These are phyloP conservation scores for Teunomyces barrocoloradensis DNA, from an alignment of 805 yeast genomes.

Conservation along the genomic window DNA sequence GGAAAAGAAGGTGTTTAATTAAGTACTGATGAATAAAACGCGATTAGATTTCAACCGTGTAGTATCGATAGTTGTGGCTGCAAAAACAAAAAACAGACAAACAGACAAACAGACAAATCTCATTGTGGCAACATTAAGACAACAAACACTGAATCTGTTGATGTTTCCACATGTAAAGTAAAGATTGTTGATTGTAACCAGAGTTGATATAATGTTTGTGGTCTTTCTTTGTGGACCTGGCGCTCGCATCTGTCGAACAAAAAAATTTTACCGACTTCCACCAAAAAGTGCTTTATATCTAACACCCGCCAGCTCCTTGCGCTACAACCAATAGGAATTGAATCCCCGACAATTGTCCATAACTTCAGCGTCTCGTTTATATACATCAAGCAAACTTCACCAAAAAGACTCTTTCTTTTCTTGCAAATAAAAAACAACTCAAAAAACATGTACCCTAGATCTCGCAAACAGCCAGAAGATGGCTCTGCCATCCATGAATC, in stretches of 20 bases:
- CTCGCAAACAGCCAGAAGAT: slow-evolving; percentile 2
- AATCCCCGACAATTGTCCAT: background rate
- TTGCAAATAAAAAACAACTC: too few species aligned
- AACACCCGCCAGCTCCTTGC: background rate
- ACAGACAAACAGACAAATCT: too few species aligned
- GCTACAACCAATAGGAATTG: slow-evolving; percentile 1
- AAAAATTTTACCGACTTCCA: background rate
- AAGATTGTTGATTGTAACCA: too few species aligned
- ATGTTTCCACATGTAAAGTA: too few species aligned
- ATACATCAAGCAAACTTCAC: too few species aligned
- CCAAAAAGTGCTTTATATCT: background rate
- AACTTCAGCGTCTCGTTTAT: background rate
- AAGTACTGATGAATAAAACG: background rate
- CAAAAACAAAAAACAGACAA: too few species aligned
- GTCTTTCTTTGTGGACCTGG: too few species aligned
- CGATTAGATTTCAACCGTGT: too few species aligned
- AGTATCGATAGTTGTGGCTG: too few species aligned
- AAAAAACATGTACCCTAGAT: background rate
- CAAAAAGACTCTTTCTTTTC: background rate
- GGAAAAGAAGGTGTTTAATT: slow-evolving; percentile 51
- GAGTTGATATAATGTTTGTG: too few species aligned
- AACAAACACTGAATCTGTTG: too few species aligned
- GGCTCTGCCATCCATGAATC: background rate
- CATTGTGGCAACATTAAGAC: too few species aligned
- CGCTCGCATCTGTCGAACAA: slow-evolving; percentile 4